phyloP scores from a whole-genome alignment of 345 rosid genomes.

The Geranium brycei region DNA sequence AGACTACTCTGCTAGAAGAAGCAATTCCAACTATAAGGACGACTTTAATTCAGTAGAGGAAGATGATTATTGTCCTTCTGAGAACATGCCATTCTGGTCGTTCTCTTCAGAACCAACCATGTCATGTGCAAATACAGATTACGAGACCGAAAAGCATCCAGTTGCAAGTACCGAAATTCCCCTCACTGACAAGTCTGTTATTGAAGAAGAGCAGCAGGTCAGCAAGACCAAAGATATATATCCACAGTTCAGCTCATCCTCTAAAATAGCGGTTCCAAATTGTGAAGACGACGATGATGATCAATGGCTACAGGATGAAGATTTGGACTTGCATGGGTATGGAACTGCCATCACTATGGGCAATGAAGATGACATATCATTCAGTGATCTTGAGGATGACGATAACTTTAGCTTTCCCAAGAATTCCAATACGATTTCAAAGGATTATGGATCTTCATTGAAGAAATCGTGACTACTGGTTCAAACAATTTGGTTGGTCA shows the following conservation, averaged over 20 bases:
- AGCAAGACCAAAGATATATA: conserved; percentile 24
- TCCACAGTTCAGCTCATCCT: conserved; percentile 13
- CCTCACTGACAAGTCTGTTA: conserved; percentile 47
- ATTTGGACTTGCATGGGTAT: conserved; percentile 32
- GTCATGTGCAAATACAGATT: conserved; percentile 24
- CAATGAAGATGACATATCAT: conserved; percentile 75
- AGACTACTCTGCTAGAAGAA: conserved; percentile 31
- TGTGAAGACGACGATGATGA: conserved; percentile 57
- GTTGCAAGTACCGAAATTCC: conserved; percentile 36
- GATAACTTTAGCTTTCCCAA: conserved; percentile 25
- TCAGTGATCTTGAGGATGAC: conserved; percentile 86
- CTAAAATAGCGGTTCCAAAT: conserved; percentile 29
- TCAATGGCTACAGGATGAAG: conserved; percentile 74
- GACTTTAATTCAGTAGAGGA: conserved; percentile 13
- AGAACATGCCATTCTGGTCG: conserved; percentile 18
- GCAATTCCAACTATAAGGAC: conserved; percentile 18
- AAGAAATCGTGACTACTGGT: not conserved
- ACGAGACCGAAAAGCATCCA: conserved; percentile 53
- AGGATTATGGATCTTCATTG: not conserved
- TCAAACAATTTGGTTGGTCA: too few relatives aligned
- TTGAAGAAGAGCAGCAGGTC: conserved; percentile 42
- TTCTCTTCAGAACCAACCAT: conserved; percentile 20
- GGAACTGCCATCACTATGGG: conserved; percentile 21
- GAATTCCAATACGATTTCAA: conserved; percentile 23
- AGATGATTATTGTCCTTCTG: conserved; percentile 11